Evolutionary conservation across 305 asterid species (phyloP).

Genomic region (Salvia sclarea): DNA sequence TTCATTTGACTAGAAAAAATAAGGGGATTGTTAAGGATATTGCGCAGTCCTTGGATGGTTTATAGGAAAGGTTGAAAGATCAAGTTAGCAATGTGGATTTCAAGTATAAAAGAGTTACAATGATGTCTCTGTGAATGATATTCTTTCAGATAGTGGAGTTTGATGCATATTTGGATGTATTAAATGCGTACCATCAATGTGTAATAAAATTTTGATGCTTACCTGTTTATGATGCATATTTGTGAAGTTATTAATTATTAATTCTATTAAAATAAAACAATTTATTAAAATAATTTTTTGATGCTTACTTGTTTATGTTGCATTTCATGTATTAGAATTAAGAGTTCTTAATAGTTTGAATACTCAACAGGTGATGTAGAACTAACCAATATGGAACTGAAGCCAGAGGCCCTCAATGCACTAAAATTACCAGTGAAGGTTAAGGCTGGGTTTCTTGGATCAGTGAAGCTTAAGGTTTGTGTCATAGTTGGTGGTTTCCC

Average conservation of each 20-base stretch:
- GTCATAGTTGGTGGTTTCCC: slow-evolving; percentile 22
- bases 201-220: not conserved
- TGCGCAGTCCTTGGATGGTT: not conserved
- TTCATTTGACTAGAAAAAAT: not conserved
- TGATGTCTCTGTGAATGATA: not conserved
- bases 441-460: slow-evolving; percentile 98
- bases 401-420: slow-evolving; percentile 99
- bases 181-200: not conserved
- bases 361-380: slow-evolving; percentile 80
- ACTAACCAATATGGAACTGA: slow-evolving; percentile 91
- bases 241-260: not conserved
- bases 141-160: not conserved
- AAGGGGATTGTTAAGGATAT: not conserved
- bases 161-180: not conserved
- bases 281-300: too few species aligned
- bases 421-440: slow-evolving; percentile 95
- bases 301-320: too few species aligned
- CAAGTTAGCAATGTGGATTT: not conserved
- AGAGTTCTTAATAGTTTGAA: slow-evolving; percentile 29
- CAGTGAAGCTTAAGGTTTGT: slow-evolving; percentile 95
- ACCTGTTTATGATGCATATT: slow-evolving; percentile 10
- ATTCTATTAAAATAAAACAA: not conserved
- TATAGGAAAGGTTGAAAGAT: not conserved
- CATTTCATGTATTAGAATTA: not conserved
- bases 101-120: not conserved